Evolutionary conservation across 1,284 basidiomycete genomes (phyloP).

Genomic region (Boletus austroedulis): DNA sequence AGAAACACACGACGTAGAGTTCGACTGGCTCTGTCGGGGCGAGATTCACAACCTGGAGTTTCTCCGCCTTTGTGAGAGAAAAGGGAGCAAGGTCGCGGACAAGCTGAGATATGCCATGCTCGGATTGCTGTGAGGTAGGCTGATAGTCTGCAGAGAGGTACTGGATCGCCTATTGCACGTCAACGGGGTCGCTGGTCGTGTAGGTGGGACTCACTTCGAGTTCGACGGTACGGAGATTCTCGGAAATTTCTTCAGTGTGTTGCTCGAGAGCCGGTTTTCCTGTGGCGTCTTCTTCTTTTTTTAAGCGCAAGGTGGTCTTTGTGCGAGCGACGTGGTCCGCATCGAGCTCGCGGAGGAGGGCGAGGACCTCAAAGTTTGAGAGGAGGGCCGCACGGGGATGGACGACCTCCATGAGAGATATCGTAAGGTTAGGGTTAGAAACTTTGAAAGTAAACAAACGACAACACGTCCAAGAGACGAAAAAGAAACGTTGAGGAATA

Average conservation of each 20-base stretch:
- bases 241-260: conserved; percentile 54
- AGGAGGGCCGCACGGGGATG: conserved; percentile 76
- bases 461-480: conserved; percentile 27
- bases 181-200: background rate
- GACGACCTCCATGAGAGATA: conserved; percentile 47
- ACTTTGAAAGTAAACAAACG: conserved; percentile 17
- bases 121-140: conserved; percentile 66
- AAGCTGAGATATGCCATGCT: conserved; percentile 62
- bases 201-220: conserved; percentile 65
- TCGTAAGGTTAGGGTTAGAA: conserved; percentile 28
- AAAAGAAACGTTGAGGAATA: conserved; percentile 13
- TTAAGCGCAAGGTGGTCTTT: conserved; percentile 61
- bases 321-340: conserved; percentile 64
- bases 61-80: conserved; percentile 85
- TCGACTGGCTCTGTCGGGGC: conserved; percentile 81
- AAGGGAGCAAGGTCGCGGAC: conserved; percentile 66
- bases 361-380: conserved; percentile 84
- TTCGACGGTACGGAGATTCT: conserved; percentile 86
- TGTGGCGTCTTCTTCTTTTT: conserved; percentile 64
- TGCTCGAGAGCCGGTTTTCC: conserved; percentile 37
- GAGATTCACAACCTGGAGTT: conserved; percentile 87
- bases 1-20: conserved; percentile 79
- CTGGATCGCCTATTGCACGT: conserved; percentile 62
- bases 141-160: conserved; percentile 76
- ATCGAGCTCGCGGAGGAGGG: conserved; percentile 76